Percentiles rank a stretch among this genome's conserved stretches.
phyloP scores from a whole-genome alignment of 306 rosid genomes.

The Carpinus fangiana region DNA sequence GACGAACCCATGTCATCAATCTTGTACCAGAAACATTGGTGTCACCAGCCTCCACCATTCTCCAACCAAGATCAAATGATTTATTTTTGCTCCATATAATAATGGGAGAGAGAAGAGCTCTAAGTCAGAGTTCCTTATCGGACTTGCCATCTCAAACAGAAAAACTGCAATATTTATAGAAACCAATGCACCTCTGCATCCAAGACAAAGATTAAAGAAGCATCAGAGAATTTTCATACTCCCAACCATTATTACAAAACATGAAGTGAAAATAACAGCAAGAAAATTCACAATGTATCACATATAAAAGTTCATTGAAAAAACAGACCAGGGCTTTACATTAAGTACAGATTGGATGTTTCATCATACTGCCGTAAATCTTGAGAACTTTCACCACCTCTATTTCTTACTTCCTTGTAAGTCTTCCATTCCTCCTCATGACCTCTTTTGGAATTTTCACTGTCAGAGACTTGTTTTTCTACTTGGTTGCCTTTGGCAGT shows the following conservation, averaged over 20 bases:
- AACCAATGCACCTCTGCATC: slow-evolving; percentile 72
- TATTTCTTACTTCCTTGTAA: slow-evolving; percentile 29
- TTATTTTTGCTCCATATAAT: slow-evolving; percentile 88
- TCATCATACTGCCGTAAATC: slow-evolving; percentile 46
- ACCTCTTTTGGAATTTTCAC: slow-evolving; percentile 23
- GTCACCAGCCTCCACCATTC: slow-evolving; percentile 99
- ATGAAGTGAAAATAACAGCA: neutral
- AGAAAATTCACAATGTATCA: neutral
- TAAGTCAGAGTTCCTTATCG: slow-evolving; percentile 59
- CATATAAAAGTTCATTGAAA: neutral
- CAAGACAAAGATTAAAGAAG: slow-evolving; percentile 25
- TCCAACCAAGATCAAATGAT: slow-evolving; percentile 74
- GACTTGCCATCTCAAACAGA: slow-evolving; percentile 94
- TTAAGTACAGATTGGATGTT: slow-evolving; percentile 55
- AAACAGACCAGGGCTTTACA: slow-evolving; percentile 39
- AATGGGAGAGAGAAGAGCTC: slow-evolving; percentile 71
- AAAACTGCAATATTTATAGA: slow-evolving; percentile 83
- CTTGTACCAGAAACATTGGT: slow-evolving; percentile 99
- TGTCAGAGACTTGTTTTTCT: slow-evolving; percentile 18
- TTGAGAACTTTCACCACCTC: slow-evolving; percentile 26
- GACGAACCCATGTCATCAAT: slow-evolving; percentile 72
- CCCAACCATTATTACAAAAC: neutral
- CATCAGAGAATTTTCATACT: slow-evolving; percentile 3
- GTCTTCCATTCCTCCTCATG: slow-evolving; percentile 24
- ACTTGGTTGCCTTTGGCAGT: slow-evolving; percentile 27